Percentiles rank a stretch among this genome's conserved stretches.
phyloP scores from a whole-genome alignment of 2,329 filamentous ascomycete species.

The Macrophomina tecta region DNA sequence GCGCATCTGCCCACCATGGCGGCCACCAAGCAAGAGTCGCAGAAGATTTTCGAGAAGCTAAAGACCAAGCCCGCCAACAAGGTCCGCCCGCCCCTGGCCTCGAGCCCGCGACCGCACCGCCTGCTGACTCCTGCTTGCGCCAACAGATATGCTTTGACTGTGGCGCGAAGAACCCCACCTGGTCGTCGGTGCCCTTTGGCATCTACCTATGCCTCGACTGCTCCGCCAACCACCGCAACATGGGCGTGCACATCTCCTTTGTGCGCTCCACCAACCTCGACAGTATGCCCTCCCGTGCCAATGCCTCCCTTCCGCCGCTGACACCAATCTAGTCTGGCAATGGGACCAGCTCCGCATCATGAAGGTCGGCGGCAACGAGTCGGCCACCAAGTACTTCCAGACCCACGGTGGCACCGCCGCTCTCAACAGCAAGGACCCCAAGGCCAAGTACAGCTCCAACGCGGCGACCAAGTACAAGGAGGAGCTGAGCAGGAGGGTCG shows the following conservation, averaged over 20 bases:
- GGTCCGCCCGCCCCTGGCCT: slow-evolving; percentile 58
- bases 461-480: slow-evolving; percentile 98
- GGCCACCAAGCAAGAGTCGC: slow-evolving; percentile 92
- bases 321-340: slow-evolving; percentile 71
- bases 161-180: slow-evolving; percentile 95
- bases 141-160: slow-evolving; percentile 95
- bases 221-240: slow-evolving; percentile 94
- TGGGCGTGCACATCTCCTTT: slow-evolving; percentile 98
- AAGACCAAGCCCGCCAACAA: slow-evolving; percentile 95
- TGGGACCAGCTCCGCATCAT: slow-evolving; percentile 97
- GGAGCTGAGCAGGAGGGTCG: slow-evolving; percentile 85
- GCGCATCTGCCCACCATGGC: slow-evolving; percentile 52
- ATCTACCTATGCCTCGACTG: slow-evolving; percentile 99
- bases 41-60: slow-evolving; percentile 97
- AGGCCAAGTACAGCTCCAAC: slow-evolving; percentile 94
- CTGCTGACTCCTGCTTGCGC: slow-evolving; percentile 17
- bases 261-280: slow-evolving; percentile 98
- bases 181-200: slow-evolving; percentile 95
- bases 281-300: slow-evolving; percentile 65
- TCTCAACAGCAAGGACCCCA: slow-evolving; percentile 92
- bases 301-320: slow-evolving; percentile 33
- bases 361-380: slow-evolving; percentile 99
- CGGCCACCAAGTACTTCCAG: slow-evolving; percentile 97
- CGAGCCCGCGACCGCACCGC: not conserved
- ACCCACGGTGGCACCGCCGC: slow-evolving; percentile 93